A percentile compares a stretch with the other conserved stretches of the same genome.
phyloP scores from a whole-genome alignment of 345 rosid genomes.

The Jatropha curcas region DNA sequence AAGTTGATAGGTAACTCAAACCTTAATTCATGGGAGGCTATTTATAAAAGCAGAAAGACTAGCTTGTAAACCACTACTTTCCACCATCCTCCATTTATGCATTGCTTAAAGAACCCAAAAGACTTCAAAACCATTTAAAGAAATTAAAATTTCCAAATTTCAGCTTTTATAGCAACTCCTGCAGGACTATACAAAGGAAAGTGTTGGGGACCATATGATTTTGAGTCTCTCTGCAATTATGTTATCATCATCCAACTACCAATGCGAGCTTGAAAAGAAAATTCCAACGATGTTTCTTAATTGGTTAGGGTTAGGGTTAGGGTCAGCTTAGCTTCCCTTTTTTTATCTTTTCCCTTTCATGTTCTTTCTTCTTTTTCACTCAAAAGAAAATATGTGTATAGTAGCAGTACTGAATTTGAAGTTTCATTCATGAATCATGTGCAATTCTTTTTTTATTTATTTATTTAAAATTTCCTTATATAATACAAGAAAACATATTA shows the following conservation, averaged over 20 bases:
- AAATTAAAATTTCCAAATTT: not conserved
- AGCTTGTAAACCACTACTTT: not conserved
- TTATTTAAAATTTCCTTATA: no score
- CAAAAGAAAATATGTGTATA: not conserved
- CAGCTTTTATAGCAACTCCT: not conserved
- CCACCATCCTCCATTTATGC: not conserved
- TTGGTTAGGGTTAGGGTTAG: not conserved
- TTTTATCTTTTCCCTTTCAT: no score
- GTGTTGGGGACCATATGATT: not conserved
- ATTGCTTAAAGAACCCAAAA: conserved; percentile 8
- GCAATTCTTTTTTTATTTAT: no score
- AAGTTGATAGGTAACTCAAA: no score
- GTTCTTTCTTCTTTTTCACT: not conserved
- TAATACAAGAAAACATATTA: no score
- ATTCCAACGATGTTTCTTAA: no score
- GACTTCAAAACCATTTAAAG: not conserved
- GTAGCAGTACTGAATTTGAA: not conserved
- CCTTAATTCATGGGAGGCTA: not conserved
- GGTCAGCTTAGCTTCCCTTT: not conserved
- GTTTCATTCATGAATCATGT: not conserved
- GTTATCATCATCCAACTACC: no score
- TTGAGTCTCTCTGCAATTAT: not conserved
- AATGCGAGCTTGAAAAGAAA: not conserved
- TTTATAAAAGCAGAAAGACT: not conserved
- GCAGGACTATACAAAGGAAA: not conserved